Conservation (phyloP, 345 rosid genomes). For the Gossypium sturtianum region DNA sequence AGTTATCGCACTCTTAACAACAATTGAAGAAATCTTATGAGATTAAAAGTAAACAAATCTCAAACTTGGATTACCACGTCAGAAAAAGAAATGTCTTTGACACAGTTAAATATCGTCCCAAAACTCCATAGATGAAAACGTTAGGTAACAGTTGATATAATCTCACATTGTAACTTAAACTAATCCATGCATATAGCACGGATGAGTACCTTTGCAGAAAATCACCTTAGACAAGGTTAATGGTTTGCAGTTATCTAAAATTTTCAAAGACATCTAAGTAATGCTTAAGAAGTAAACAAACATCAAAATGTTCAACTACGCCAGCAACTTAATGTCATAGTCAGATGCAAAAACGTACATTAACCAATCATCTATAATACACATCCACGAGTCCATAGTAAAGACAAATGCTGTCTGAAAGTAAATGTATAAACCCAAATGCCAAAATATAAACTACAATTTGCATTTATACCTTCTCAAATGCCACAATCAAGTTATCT, state of each 20-base stretch:
- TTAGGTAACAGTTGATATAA: background rate
- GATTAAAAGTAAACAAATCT: background rate
- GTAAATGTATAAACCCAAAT: background rate
- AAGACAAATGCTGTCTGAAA: background rate
- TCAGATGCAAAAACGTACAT: background rate
- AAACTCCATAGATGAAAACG: background rate
- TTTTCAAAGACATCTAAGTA: background rate
- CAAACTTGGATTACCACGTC: background rate
- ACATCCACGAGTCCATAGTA: background rate
- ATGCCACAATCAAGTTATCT: constrained; percentile 93
- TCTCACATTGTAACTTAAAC: background rate
- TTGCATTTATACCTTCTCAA: constrained; percentile 66
- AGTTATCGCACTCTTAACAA: background rate
- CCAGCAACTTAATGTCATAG: background rate
- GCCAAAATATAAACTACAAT: background rate
- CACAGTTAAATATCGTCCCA: background rate
- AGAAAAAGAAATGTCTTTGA: background rate
- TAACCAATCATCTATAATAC: background rate
- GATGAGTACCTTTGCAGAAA: background rate
- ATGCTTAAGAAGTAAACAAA: background rate
- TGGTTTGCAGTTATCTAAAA: background rate
- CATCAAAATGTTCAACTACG: background rate
- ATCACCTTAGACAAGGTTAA: background rate
- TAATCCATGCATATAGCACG: background rate
- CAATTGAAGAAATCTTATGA: background rate